phyloP scores from a whole-genome alignment of 805 yeast species.

The Spathaspora gorwiae region DNA sequence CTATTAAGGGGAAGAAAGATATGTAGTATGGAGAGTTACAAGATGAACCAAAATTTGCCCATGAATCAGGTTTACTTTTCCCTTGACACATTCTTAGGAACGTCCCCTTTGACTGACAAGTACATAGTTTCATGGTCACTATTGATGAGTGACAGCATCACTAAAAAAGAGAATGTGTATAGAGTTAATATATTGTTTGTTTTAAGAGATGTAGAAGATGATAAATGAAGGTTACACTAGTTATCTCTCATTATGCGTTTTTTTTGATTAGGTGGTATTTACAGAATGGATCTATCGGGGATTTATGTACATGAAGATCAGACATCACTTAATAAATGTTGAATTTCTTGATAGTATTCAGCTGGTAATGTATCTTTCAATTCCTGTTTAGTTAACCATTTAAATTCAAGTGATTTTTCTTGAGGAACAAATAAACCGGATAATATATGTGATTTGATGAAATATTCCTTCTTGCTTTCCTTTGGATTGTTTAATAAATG shows the following conservation, averaged over 20 bases:
- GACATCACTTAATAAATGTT: slow-evolving; percentile 42
- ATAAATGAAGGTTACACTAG: too few species aligned
- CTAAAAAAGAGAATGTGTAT: too few species aligned
- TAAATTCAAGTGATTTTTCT: slow-evolving; percentile 44
- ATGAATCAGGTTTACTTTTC: too few species aligned
- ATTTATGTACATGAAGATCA: slow-evolving; percentile 9
- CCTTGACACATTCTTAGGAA: too few species aligned
- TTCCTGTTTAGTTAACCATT: slow-evolving; percentile 87
- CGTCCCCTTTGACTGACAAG: too few species aligned
- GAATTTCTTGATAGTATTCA: slow-evolving; percentile 54
- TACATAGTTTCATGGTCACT: too few species aligned
- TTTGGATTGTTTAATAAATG: slow-evolving; percentile 49
- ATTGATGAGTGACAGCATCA: too few species aligned
- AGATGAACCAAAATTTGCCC: background rate
- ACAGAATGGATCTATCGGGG: background rate
- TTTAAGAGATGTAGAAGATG: too few species aligned
- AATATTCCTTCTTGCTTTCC: slow-evolving; percentile 48
- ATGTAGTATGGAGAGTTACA: slow-evolving; percentile 13
- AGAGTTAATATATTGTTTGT: too few species aligned
- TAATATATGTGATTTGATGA: slow-evolving; percentile 82
- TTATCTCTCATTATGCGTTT: too few species aligned
- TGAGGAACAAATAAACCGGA: slow-evolving; percentile 67
- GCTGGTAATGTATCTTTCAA: slow-evolving; percentile 47
- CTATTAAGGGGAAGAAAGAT: slow-evolving; percentile 63
- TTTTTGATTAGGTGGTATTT: too few species aligned